Evolutionary conservation across 2,329 filamentous ascomycete species (phyloP), one percentile per base, ranked within the genome.

Genomic region (Lomentospora prolificans): DNA sequence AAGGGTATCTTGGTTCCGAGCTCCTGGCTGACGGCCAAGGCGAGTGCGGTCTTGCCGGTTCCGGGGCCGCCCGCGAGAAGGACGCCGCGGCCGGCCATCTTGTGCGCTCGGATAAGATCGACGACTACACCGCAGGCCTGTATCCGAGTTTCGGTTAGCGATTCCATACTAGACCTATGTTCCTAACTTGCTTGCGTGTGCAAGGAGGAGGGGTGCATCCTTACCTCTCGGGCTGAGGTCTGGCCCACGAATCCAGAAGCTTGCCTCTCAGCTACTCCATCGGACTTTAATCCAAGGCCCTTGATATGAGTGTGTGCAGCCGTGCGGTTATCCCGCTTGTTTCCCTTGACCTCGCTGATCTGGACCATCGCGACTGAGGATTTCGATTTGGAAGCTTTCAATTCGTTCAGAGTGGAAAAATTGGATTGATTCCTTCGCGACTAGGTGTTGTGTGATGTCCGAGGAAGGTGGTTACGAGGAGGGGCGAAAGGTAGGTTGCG

Each of bases 221-320:
- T 61, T 74, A 95, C 90, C 81, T 99, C 94, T 75, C 94, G 83
- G 60, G 94, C 94, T 58, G 85, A 79, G 56, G 80, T 79, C 71
- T 99, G 94, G 54, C 94, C 94, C 51, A 97, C 86, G 66, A 97
- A 99, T 33, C 94, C 94, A 62, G 84, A 82, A 31, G 84, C 81
- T 59, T 88, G 81, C 61, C 81, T 81, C 68, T 96, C 91, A 60
- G 94, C 90, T 54, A 81, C 85, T 60, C 94, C 94, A 84, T 96
- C 89, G 52, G 82, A 69, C 66, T 89, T 88, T 63, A 99, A 75
- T 17, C 94, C 94, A 41, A 99, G 79, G 53, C 94, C 94, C 70
- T 90, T 95, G 80, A 99, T 99, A 73, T 99, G 94, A 55, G 92
- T 96, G 74, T 99, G 94, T 64, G 92, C 88, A 59, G 94, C 92